Evolutionary conservation across 192 early-diverging fungal species (phyloP).

Genomic region (Mortierella hygrophila): DNA sequence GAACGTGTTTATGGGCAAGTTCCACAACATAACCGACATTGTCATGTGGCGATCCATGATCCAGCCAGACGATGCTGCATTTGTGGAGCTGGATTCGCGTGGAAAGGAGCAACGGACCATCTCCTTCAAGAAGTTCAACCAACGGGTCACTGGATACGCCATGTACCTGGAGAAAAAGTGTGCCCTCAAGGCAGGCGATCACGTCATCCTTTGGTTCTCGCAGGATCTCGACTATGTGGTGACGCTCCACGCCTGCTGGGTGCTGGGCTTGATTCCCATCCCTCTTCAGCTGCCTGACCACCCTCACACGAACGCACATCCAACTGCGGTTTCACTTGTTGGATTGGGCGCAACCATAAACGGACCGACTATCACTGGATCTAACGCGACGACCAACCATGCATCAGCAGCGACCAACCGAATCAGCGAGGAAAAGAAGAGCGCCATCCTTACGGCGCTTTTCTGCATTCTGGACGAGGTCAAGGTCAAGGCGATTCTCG

Average conservation of each 20-base stretch:
- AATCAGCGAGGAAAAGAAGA: conserved; percentile 25
- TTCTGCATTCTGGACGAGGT: conserved; percentile 75
- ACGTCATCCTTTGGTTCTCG: conserved; percentile 70
- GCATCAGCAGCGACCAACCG: neutral
- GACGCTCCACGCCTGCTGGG: conserved; percentile 83
- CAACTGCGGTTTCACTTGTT: neutral
- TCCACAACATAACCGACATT: conserved; percentile 76
- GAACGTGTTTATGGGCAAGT: conserved; percentile 69
- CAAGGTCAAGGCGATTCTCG: conserved; percentile 68
- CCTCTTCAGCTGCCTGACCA: conserved; percentile 73
- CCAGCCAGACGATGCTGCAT: conserved; percentile 73
- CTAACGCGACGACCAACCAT: neutral
- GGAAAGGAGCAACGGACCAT: conserved; percentile 66
- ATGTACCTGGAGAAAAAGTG: conserved; percentile 71
- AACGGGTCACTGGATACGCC: conserved; percentile 71
- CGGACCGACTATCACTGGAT: neutral
- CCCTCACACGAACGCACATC: neutral
- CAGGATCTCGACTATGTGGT: conserved; percentile 73
- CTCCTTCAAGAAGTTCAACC: conserved; percentile 75
- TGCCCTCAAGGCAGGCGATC: conserved; percentile 64
- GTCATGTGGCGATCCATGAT: conserved; percentile 75
- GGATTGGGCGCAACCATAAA: neutral
- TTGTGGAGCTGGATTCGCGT: conserved; percentile 63
- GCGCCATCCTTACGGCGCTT: conserved; percentile 19
- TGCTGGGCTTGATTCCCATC: conserved; percentile 79